Base-by-base conservation (phyloP, 2,329 filamentous ascomycete species). In the Botrytis squamosa region DNA sequence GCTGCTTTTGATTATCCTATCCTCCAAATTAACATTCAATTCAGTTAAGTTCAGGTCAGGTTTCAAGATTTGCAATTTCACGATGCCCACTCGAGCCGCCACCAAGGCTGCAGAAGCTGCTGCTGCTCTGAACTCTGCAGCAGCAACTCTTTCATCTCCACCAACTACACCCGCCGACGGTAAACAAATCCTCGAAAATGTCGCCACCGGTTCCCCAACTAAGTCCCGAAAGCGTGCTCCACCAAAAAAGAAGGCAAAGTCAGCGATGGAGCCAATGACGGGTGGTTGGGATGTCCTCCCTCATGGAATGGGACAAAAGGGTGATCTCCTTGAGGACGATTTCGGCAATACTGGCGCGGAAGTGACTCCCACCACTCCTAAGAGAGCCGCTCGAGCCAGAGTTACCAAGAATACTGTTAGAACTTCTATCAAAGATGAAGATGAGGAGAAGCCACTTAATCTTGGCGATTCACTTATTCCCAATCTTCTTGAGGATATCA, bases 291-390 rank as follows among this genome's bases (percentile, higher is more conserved):
- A 88, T 74, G 85, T 88, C 67, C 81, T 89, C 55, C 88, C 88
- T 25, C 88, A 90, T 80, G 89, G 88, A 67, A 81, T 90, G n/a
- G 87, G 86, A 9, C 80, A 81, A 10, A 75, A 79, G 29, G 65
- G 73, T 33, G 74, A 71, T 38, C 40, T 77, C 33, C 63, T 63
- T 73, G 76, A 73, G 42, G 74, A 73, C 4, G 57, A 64, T 52
- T 67, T 73, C 49, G 66, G 52, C 6, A 59, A 59, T 65, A 29
- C 20, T 4, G 36, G 49, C 25, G 29, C 65, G 16, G 62, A 70
- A 46, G 36, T 12, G 22, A 10, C 62, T 46, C 14, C 38, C 18
- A 10, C 63, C 46, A 33, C 44, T 20, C 42, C 52, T n/a, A 52
- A 52, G 46, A 70, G 42, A 38, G 36, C 10, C 29, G 44, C 57